phyloP scores from a whole-genome alignment of 2,329 filamentous ascomycete genomes.

The Aspergillus clavatus region DNA sequence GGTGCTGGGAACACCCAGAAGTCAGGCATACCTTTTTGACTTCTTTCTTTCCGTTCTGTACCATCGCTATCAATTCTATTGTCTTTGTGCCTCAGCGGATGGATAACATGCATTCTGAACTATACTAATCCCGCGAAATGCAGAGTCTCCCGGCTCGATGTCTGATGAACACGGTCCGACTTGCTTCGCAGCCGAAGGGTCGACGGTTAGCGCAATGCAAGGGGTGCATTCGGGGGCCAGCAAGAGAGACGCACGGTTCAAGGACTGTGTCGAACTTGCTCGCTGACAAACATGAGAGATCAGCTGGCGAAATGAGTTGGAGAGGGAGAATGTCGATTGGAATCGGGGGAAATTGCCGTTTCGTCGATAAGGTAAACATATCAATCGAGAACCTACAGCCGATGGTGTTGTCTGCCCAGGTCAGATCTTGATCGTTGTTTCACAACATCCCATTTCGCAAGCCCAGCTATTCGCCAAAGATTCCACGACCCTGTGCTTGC shows the following conservation, averaged over 20 bases:
- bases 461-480: no score
- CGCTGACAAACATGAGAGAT: no score
- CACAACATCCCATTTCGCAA: no score
- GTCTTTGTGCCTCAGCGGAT: no score
- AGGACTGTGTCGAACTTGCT: no score
- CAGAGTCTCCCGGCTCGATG: background rate
- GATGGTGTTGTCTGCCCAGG: background rate
- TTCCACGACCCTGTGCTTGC: background rate
- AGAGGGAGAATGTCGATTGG: no score
- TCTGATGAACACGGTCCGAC: background rate
- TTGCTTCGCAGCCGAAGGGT: background rate
- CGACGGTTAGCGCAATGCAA: background rate
- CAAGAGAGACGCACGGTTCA: background rate
- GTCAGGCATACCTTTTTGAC: background rate
- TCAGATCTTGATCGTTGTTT: background rate
- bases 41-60: background rate
- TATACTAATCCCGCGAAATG: background rate
- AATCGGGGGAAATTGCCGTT: no score
- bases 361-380: no score
- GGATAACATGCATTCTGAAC: no score
- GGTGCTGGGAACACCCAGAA: slow-evolving; percentile 10
- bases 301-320: no score
- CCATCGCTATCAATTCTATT: no score
- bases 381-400: no score
- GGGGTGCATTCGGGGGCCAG: background rate